These are phyloP conservation scores for Serpula lacrymans DNA, from an alignment of 768 basidiomycete species.

Conservation along the genomic window DNA sequence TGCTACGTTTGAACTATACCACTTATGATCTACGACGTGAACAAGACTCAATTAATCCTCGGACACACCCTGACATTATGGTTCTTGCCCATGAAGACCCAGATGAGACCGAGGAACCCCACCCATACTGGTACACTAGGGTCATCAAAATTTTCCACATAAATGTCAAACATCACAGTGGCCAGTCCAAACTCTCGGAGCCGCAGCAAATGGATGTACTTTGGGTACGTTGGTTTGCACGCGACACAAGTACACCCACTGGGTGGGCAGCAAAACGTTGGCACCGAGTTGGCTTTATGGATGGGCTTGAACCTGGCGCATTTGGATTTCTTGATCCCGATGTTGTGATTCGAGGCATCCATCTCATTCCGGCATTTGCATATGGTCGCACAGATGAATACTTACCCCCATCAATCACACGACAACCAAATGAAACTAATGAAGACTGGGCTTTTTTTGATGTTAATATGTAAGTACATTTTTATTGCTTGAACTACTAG, in stretches of 20 bases:
- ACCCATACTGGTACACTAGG: constrained; percentile 38
- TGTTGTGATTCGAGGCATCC: constrained; percentile 20
- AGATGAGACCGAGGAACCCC: constrained; percentile 7
- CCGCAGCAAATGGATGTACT: constrained; percentile 26
- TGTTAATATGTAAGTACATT: constrained; percentile 5
- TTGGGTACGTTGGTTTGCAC: constrained; percentile 38
- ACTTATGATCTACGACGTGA: constrained; percentile 37
- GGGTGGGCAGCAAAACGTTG: constrained; percentile 9
- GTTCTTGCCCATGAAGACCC: constrained; percentile 11
- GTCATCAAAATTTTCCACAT: constrained; percentile 30
- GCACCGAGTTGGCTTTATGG: constrained; percentile 20
- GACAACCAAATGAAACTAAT: background rate
- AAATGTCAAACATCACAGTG: constrained; percentile 3
- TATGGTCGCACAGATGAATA: constrained; percentile 10
- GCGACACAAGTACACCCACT: no score
- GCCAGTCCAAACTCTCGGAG: no score
- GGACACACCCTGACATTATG: constrained; percentile 31
- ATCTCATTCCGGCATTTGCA: constrained; percentile 25
- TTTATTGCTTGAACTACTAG: no score
- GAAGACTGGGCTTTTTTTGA: constrained; percentile 3
- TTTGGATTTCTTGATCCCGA: constrained; percentile 30
- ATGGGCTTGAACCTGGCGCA: constrained; percentile 10
- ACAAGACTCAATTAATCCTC: constrained; percentile 37
- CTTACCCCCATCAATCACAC: constrained; percentile 4
- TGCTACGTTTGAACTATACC: constrained; percentile 34